Evolutionary conservation across 2,329 filamentous ascomycete species (phyloP).

Genomic region (Claviceps humidiphila): DNA sequence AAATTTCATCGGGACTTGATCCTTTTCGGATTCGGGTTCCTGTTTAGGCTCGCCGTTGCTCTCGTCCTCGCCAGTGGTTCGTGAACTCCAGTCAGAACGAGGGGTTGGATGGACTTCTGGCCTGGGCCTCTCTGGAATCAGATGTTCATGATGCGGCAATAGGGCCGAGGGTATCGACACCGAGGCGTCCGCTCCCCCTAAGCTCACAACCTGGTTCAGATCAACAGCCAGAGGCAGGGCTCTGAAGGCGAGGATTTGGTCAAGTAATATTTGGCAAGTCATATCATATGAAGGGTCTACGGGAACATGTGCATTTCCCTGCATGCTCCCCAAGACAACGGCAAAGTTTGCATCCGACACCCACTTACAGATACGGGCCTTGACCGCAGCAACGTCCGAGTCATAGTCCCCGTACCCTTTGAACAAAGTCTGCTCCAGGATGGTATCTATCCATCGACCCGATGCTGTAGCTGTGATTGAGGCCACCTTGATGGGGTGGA

Average conservation of each 20-base stretch:
- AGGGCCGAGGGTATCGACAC: constrained; percentile 1
- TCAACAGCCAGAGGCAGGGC: not conserved
- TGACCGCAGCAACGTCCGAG: constrained; percentile 1
- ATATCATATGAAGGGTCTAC: not conserved
- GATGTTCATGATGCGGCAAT: constrained; percentile 6
- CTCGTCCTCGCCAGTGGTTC: not conserved
- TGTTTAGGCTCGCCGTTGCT: not conserved
- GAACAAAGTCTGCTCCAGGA: constrained; percentile 3
- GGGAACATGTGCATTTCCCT: constrained; percentile 2
- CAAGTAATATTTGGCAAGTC: constrained; percentile 1
- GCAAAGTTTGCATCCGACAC: constrained; percentile 4
- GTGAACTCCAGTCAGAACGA: not conserved
- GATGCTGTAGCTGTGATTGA: constrained; percentile 5
- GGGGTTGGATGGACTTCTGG: not conserved
- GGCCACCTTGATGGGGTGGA: constrained; percentile 2
- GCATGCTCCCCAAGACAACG: constrained; percentile 1
- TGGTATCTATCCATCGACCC: constrained; percentile 4
- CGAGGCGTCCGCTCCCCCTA: constrained; percentile 2
- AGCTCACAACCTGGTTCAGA: not conserved
- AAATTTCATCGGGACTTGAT: not conserved
- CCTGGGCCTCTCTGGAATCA: not conserved
- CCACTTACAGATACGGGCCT: constrained; percentile 4
- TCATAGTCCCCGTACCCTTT: constrained; percentile 3
- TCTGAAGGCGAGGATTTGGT: constrained; percentile 1
- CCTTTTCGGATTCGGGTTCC: not conserved